A percentile compares a stretch with the other conserved stretches of the same genome.
These are phyloP conservation scores for Mortierella sp. DNA, from an alignment of 371 early-diverging fungal genomes.

Conservation along the genomic window DNA sequence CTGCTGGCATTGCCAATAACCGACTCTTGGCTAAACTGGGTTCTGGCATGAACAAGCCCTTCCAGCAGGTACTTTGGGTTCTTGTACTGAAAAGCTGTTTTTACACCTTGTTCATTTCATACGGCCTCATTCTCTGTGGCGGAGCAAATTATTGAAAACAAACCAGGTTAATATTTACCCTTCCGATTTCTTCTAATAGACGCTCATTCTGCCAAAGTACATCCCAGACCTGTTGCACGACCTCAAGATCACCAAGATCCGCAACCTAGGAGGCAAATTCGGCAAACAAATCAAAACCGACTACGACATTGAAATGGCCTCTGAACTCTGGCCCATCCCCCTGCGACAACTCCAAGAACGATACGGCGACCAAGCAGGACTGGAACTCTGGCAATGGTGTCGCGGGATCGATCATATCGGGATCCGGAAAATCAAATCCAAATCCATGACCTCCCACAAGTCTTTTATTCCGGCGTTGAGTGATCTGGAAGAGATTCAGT, in stretches of 20 bases:
- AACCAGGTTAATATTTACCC: not conserved
- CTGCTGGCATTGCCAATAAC: conserved; percentile 90
- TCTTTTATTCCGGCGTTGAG: conserved; percentile 63
- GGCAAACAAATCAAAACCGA: conserved; percentile 78
- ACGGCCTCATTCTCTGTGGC: too few species aligned
- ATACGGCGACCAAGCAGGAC: conserved; percentile 61
- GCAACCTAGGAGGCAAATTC: conserved; percentile 91
- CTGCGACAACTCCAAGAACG: conserved; percentile 58
- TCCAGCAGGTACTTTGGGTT: conserved; percentile 72
- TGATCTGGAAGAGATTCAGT: conserved; percentile 59
- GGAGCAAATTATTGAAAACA: too few species aligned
- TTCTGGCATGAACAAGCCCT: conserved; percentile 90
- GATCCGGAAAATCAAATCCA: conserved; percentile 60
- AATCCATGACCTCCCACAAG: conserved; percentile 72
- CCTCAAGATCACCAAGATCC: conserved; percentile 80
- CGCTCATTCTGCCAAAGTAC: conserved; percentile 70
- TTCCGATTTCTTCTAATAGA: conserved; percentile 55
- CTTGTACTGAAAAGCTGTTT: not conserved
- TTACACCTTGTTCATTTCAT: not conserved
- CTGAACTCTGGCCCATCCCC: conserved; percentile 68
- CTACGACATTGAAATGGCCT: conserved; percentile 70
- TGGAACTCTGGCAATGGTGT: conserved; percentile 71
- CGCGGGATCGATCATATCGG: conserved; percentile 74
- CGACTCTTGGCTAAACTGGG: conserved; percentile 89
- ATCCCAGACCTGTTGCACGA: conserved; percentile 70